Evolutionary conservation across 2,329 filamentous ascomycete species (phyloP).

Genomic region (Parascedosporium putredinis): DNA sequence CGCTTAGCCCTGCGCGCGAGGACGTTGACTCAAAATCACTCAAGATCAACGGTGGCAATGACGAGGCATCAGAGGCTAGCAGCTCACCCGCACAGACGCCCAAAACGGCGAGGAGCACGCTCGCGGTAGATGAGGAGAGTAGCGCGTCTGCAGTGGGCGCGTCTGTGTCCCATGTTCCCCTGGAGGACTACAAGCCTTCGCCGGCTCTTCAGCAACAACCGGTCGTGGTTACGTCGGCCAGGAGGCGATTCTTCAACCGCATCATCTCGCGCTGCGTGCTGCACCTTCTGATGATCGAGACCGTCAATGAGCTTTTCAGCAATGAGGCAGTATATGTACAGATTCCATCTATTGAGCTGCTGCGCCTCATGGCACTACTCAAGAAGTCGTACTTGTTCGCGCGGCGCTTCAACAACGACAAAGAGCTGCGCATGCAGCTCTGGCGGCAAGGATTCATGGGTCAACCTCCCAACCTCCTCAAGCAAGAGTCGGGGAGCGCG

Average conservation of each 20-base stretch:
- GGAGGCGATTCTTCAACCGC: conserved; percentile 93
- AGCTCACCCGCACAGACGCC: conserved; percentile 1
- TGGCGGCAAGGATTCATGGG: conserved; percentile 99
- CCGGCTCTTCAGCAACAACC: conserved; percentile 74
- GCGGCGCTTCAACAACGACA: conserved; percentile 94
- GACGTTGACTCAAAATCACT: conserved; percentile 46
- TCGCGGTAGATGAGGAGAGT: conserved; percentile 22
- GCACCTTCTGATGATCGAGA: conserved; percentile 98
- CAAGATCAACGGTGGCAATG: conserved; percentile 47
- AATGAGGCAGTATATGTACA: conserved; percentile 91
- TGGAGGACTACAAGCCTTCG: conserved; percentile 83
- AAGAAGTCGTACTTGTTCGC: conserved; percentile 97
- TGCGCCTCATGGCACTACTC: conserved; percentile 84
- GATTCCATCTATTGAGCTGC: conserved; percentile 80
- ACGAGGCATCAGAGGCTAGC: conserved; percentile 18
- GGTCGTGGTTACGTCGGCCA: conserved; percentile 82
- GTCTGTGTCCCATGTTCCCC: conserved; percentile 19
- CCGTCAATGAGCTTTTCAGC: conserved; percentile 95
- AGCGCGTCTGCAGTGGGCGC: conserved; percentile 19
- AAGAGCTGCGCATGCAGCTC: conserved; percentile 84
- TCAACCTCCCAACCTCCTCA: conserved; percentile 92
- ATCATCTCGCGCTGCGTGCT: conserved; percentile 98
- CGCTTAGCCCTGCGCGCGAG: conserved; percentile 27
- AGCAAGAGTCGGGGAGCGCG: conserved; percentile 88
- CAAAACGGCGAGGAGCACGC: background rate